Conservation (phyloP, 176 grass and related monocot genomes). For the maize (Zea mays) region Zm-B73-REFERENCE-NAM-5.0 NC_050096.1:10459501-10460000, state of each 20-base stretch:
- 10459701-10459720: conserved; percentile 20
- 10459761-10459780: not conserved
- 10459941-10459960: conserved; percentile 99
- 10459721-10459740: not conserved
- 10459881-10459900: not conserved
- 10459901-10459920: conserved; percentile 54
- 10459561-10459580: conserved; percentile 16
- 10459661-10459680: conserved; percentile 29
- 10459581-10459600: conserved; percentile 69
- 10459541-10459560: conserved; percentile 24
- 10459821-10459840: conserved; percentile 28
- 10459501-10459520: not conserved
- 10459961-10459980: conserved; percentile 97
- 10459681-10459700: conserved; percentile 33
- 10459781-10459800: conserved; percentile 15
- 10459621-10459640: conserved; percentile 85
- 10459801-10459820: conserved; percentile 22
- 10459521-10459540: not conserved
- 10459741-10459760: not conserved
- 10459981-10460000: conserved; percentile 82
- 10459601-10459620: conserved; percentile 88
- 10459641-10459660: conserved; percentile 95
- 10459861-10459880: conserved; percentile 19
- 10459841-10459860: not conserved
- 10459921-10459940: conserved; percentile 94